Percentiles rank a stretch among this genome's conserved stretches.
These are phyloP conservation scores for Alternaria conjuncta DNA, from an alignment of 2,329 filamentous ascomycete species.

Conservation along the genomic window DNA sequence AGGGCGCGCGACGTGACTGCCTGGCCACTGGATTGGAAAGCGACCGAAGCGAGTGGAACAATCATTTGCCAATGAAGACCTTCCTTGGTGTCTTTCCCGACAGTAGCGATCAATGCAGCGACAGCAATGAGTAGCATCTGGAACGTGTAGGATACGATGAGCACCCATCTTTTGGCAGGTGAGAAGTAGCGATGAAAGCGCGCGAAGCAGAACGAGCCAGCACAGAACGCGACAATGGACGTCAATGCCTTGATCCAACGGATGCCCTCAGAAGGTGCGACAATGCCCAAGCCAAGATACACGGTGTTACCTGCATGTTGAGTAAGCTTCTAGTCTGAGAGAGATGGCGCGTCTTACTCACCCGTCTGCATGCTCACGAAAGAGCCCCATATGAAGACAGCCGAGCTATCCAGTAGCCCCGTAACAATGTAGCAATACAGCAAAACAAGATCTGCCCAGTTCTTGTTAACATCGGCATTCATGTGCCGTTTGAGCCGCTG, in stretches of 20 bases:
- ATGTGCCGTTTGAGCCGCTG: conserved; percentile 42
- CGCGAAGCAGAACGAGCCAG: conserved; percentile 75
- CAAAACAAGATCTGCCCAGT: conserved; percentile 71
- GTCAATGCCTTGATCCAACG: conserved; percentile 76
- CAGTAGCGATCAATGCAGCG: conserved; percentile 53
- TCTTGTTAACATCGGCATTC: conserved; percentile 61
- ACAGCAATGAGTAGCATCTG: conserved; percentile 52
- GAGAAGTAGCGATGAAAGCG: conserved; percentile 70
- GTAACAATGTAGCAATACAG: conserved; percentile 78
- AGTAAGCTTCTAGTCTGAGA: conserved; percentile 17
- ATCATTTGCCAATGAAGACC: conserved; percentile 60
- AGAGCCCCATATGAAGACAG: conserved; percentile 77
- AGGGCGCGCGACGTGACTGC: conserved; percentile 76
- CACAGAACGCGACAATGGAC: conserved; percentile 73
- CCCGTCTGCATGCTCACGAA: conserved; percentile 88
- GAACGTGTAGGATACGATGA: conserved; percentile 55
- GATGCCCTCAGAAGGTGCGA: conserved; percentile 58
- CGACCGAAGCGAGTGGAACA: conserved; percentile 71
- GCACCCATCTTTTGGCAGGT: conserved; percentile 68
- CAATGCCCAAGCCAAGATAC: conserved; percentile 77
- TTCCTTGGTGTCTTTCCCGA: conserved; percentile 47
- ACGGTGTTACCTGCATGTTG: conserved; percentile 69
- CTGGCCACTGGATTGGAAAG: conserved; percentile 80
- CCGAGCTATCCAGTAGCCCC: conserved; percentile 76
- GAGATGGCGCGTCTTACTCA: conserved; percentile 39